These are phyloP conservation scores for Phytopythium boreale DNA, from an alignment of 352 stramenopile genomes.

Conservation along the genomic window DNA sequence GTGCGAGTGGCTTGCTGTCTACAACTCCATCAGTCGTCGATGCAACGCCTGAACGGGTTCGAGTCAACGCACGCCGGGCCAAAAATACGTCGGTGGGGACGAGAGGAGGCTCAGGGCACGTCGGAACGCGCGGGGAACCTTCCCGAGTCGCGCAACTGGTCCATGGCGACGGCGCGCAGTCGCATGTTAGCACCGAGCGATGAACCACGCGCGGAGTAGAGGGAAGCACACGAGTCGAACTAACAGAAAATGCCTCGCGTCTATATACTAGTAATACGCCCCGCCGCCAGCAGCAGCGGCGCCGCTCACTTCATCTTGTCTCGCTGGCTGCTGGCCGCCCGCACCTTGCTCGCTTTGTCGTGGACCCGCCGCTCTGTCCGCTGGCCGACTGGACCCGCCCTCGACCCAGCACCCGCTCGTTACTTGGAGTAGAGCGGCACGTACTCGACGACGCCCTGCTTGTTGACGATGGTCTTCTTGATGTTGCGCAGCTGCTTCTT, in stretches of 20 bases:
- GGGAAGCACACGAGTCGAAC: not conserved
- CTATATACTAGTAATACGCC: not conserved
- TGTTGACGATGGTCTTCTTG: constrained; percentile 91
- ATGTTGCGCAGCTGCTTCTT: constrained; percentile 92
- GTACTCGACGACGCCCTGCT: constrained; percentile 89
- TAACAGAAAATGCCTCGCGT: not conserved
- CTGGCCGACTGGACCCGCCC: too few relatives aligned
- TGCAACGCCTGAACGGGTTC: too few relatives aligned
- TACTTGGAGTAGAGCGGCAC: constrained; percentile 86
- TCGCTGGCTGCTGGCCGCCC: not conserved
- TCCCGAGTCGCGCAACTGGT: not conserved
- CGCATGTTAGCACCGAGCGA: not conserved
- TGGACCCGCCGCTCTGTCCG: too few relatives aligned
- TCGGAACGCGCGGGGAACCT: not conserved
- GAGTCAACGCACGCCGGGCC: too few relatives aligned
- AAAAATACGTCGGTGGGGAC: not conserved
- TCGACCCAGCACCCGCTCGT: not conserved
- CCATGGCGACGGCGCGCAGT: not conserved
- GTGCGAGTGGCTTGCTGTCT: not conserved
- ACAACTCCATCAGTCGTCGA: not conserved
- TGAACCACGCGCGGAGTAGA: too few relatives aligned
- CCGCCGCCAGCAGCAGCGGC: not conserved
- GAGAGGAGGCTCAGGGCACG: not conserved
- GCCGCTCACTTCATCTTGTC: too few relatives aligned
- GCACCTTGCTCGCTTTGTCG: too few relatives aligned